Base-by-base conservation (phyloP, 176 grass and related monocot species). In the Oryza australiensis region DNA sequence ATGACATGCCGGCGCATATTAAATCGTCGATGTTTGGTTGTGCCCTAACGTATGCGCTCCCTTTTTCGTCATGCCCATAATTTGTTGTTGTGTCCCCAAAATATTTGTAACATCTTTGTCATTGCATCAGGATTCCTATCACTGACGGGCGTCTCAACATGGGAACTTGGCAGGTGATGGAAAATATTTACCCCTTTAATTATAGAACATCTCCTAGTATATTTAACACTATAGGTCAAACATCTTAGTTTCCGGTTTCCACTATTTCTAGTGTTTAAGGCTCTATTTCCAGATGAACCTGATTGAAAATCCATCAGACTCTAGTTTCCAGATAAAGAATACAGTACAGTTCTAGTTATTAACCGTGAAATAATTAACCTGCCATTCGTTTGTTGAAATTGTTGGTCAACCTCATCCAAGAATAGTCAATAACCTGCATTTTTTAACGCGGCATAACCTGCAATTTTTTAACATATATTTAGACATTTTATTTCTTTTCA, bases 11-110 rank as follows among this genome's bases (percentile, higher is more conserved):
- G 8, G 95, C 95, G 38, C 95, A 98, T 89, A 98, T 98, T 41
- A 98, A 98, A 81, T 98, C 95, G 48, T 98, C 95, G 7, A 98
- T 98, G 92, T 98, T 98, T 86, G 95, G 95, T 62, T 95, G 90
- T 83, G 38, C 90, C 62, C 82, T 95, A 69, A 98, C 64, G 92
- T 98, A 95, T 29, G 90, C 77, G 40, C 55, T 22, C 33, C 4
- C 34, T 51, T 27, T 18, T 5, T n/a, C 64, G 20, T 43, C 1
- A n/a, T 5, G 18, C 79, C 53, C 30, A 20, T 22, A 20, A 12
- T 66, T 64, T 13, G 45, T 68, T 75, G 14, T 68, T 68, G 11
- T 49, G 5, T 60, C 74, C 86, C 12, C 23, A 80, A 70, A 22
- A 57, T 74, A 71, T 49, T 0, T 62, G 49, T 89, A 79, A 89